Evolutionary conservation across 2,329 filamentous ascomycete genomes (phyloP), one percentile per base, ranked within the genome.

Genomic region (Lecanosticta acicola): DNA sequence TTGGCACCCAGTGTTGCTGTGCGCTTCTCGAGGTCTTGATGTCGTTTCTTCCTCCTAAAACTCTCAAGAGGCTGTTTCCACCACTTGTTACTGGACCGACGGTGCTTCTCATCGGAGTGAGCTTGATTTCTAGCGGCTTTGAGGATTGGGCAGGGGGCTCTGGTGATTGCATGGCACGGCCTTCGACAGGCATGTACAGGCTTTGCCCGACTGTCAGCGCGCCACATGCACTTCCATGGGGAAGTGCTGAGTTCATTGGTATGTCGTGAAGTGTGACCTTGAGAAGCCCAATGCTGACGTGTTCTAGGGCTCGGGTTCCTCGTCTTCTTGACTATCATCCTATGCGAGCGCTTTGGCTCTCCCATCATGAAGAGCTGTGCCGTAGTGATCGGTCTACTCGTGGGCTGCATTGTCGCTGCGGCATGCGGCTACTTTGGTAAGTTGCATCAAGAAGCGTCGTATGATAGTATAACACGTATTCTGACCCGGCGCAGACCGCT

Each of bases 321-420:
- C 36, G 87, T 90, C 3, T 91, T 91, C 61, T 56, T 84, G 36
- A 85, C 83, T 20, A 91, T 93, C 60, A 83, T 93, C 49, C 62
- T 91, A 10, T 87, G 84, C 62, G 87, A 93, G 66, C 79, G 85
- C 9, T 89, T 90, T 57, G 87, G 87, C 1, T 78, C 85, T 0
- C 87, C 87, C 0, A 84, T 93, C 54, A 90, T 93, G 84, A 90
- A 90, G 63, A 86, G 81, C 2, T 84, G 80, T 5, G 81, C 83
- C 11, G 85, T 91, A 24, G 79, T 90, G 34, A 73, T 88, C 45
- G 86, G 87, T 11, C 73, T 90, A 3, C 74, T 88, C 0, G 74
- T 83, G 1, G 87, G 87, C 37, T 90, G 86, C 66, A 84, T 89
- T 58, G 85, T 93, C 50, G 85, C 84, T 9, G 86, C 76, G 0